phyloP scores from a whole-genome alignment of 345 rosid species.

The Sisymbrium irio region DNA sequence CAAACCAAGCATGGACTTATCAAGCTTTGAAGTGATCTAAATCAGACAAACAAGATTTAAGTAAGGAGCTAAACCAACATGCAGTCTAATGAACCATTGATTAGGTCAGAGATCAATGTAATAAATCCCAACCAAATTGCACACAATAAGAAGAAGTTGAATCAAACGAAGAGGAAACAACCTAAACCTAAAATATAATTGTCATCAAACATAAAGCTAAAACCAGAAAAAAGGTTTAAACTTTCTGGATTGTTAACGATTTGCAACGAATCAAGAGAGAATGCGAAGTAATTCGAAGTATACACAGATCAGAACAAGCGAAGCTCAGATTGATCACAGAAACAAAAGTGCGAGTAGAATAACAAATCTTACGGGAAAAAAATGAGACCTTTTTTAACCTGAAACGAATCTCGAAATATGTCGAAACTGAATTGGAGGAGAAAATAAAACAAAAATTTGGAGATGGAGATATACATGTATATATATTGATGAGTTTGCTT shows the following conservation, averaged over 20 bases:
- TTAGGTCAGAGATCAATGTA: slow-evolving; percentile 1
- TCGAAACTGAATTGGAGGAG: slow-evolving; percentile 12
- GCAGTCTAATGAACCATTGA: neutral
- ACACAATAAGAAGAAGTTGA: neutral
- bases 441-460: neutral
- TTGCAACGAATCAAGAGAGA: neutral
- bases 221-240: neutral
- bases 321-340: neutral
- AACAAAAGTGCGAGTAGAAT: neutral
- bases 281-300: neutral
- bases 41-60: neutral
- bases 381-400: slow-evolving; percentile 7
- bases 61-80: neutral
- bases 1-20: neutral
- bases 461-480: slow-evolving; percentile 8
- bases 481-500: slow-evolving; percentile 2
- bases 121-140: neutral
- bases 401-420: neutral
- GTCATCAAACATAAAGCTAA: neutral
- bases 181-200: neutral
- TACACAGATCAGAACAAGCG: neutral
- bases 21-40: neutral
- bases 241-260: too few relatives aligned
- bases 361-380: neutral
- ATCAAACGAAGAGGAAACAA: neutral